Conservation (phyloP, 805 yeast species). For the Teunomyces atbi region DNA sequence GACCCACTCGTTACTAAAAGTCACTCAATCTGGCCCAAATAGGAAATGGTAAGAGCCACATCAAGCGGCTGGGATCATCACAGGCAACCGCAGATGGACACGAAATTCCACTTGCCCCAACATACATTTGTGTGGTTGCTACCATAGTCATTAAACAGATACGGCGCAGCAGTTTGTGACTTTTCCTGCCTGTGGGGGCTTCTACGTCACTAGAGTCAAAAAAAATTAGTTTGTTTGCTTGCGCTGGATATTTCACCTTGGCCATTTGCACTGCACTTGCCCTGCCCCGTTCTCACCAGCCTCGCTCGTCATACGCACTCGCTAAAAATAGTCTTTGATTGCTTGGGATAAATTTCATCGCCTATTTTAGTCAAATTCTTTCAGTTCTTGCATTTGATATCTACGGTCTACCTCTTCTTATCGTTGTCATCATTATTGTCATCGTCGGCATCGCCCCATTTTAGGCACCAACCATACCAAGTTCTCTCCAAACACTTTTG, state of each 20-base stretch:
- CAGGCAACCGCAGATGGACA: background rate
- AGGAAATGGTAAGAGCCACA: background rate
- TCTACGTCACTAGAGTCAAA: background rate
- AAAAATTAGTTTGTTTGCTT: background rate
- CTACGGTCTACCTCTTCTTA: background rate
- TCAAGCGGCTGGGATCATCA: conserved; percentile 1
- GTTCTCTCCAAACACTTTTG: conserved; percentile 53
- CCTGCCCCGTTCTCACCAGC: background rate
- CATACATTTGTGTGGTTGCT: background rate
- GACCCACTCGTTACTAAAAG: background rate
- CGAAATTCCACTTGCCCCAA: background rate
- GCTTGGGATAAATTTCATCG: background rate
- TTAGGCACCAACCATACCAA: conserved; percentile 66
- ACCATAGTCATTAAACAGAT: background rate
- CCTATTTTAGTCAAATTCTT: background rate
- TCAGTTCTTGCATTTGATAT: background rate
- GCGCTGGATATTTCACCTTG: background rate
- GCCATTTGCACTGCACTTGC: background rate
- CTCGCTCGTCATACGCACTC: background rate
- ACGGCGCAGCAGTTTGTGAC: background rate
- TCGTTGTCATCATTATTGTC: conserved; percentile 2
- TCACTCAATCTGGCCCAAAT: conserved; percentile 2
- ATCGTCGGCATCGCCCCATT: conserved; percentile 42
- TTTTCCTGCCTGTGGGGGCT: background rate
- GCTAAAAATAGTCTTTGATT: background rate